phyloP scores from a whole-genome alignment of 75 land plant species.

The Pinus albicaulis region DNA sequence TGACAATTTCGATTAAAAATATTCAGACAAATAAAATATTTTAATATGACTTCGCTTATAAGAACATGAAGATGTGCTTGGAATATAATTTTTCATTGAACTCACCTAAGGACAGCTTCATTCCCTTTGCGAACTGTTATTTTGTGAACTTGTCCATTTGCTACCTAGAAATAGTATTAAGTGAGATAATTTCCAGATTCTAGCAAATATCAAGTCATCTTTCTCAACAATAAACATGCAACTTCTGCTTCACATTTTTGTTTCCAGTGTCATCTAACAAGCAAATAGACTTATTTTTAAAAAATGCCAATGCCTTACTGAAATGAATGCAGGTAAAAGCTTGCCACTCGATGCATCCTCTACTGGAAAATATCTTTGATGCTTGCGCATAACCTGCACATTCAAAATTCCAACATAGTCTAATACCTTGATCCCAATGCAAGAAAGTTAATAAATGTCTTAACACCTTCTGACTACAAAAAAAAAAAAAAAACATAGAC shows the following conservation, averaged over 20 bases:
- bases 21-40: neutral
- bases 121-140: constrained; percentile 78
- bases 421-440: neutral
- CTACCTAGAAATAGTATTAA: constrained; percentile 49
- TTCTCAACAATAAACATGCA: neutral
- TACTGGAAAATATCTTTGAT: constrained; percentile 88
- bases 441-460: neutral
- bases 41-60: neutral
- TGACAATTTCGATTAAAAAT: neutral
- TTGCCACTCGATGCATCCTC: constrained; percentile 45
- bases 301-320: constrained; percentile 41
- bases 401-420: neutral
- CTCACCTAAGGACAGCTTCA: constrained; percentile 93
- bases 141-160: constrained; percentile 81
- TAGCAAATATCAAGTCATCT: neutral
- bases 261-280: neutral
- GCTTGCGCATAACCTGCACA: constrained; percentile 95
- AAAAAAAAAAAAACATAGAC: neutral
- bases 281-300: neutral
- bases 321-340: constrained; percentile 84
- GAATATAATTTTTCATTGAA: neutral
- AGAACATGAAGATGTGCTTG: neutral
- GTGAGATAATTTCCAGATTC: neutral
- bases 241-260: neutral
- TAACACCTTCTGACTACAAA: neutral